A percentile compares a stretch with the other conserved stretches of the same genome.
Evolutionary conservation across 768 basidiomycete genomes (phyloP).

Genomic region (Tylopilus felleus): DNA sequence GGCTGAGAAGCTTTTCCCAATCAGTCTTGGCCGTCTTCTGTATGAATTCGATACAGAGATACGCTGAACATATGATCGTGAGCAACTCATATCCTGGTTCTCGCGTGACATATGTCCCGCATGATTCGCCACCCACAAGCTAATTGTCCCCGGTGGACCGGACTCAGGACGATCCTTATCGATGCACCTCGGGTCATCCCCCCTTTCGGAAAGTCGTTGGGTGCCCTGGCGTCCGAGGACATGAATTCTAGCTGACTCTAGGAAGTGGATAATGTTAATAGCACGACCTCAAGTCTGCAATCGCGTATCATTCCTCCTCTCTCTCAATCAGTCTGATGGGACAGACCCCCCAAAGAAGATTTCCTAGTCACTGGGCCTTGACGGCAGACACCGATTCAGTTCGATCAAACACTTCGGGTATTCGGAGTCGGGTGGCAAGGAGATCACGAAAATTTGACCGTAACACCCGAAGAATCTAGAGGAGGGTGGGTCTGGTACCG

Average conservation of each 20-base stretch:
- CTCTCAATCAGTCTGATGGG: conserved; percentile 11
- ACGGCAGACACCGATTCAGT: conserved; percentile 9
- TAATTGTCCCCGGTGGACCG: conserved; percentile 11
- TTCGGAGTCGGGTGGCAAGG: not conserved
- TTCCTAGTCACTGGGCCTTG: not conserved
- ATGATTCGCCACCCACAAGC: conserved; percentile 13
- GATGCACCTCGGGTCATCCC: conserved; percentile 26
- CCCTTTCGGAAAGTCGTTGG: conserved; percentile 10
- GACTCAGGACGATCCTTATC: conserved; percentile 25
- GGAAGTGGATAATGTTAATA: conserved; percentile 19
- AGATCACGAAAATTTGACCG: not conserved
- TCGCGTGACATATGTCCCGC: conserved; percentile 16
- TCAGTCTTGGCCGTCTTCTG: conserved; percentile 1
- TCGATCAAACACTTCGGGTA: conserved; percentile 21
- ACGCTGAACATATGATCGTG: conserved; percentile 22
- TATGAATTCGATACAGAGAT: conserved; percentile 9
- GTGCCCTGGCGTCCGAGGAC: conserved; percentile 20
- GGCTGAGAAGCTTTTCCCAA: conserved; percentile 22
- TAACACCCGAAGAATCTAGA: not conserved
- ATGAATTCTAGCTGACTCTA: conserved; percentile 2
- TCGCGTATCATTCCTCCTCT: conserved; percentile 12
- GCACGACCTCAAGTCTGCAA: conserved; percentile 7
- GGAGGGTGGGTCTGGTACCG: not conserved
- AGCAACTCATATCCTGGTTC: conserved; percentile 8
- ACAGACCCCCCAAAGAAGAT: conserved; percentile 1